phyloP scores from a whole-genome alignment of 1,284 basidiomycete genomes.

The Calocybe gambosa region DNA sequence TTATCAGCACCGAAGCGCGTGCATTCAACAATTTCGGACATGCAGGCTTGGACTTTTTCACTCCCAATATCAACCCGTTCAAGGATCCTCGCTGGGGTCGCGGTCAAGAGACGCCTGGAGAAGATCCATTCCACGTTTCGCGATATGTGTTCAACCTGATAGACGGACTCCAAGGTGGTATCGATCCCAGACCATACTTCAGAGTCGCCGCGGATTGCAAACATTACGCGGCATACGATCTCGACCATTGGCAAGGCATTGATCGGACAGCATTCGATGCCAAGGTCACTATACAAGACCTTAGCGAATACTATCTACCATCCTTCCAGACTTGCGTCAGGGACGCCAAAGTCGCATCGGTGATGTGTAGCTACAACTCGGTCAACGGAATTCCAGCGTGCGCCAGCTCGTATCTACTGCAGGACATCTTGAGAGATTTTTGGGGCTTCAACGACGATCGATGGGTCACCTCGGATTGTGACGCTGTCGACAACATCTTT shows the following conservation, averaged over 20 bases:
- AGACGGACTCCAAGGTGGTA: constrained; percentile 48
- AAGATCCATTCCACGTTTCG: constrained; percentile 47
- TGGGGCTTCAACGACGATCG: constrained; percentile 46
- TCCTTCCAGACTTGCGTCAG: constrained; percentile 52
- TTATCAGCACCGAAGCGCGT: constrained; percentile 50
- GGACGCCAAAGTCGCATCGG: constrained; percentile 49
- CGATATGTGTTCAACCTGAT: constrained; percentile 51
- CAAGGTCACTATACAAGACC: constrained; percentile 45
- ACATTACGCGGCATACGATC: constrained; percentile 52
- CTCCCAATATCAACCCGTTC: constrained; percentile 58
- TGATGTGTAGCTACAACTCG: constrained; percentile 59
- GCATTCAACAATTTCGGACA: constrained; percentile 48
- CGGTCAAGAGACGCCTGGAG: constrained; percentile 55
- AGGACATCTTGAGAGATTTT: constrained; percentile 42
- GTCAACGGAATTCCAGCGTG: constrained; percentile 54
- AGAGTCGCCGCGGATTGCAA: constrained; percentile 53
- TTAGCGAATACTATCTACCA: constrained; percentile 49
- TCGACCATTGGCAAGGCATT: constrained; percentile 49
- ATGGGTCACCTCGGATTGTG: constrained; percentile 45
- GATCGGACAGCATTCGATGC: constrained; percentile 45
- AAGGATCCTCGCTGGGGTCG: constrained; percentile 57
- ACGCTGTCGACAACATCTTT: constrained; percentile 40
- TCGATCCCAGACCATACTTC: constrained; percentile 43
- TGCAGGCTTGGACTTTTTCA: constrained; percentile 50
- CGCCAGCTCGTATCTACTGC: constrained; percentile 45